Base-by-base conservation (phyloP, 257 asterid genomes). In the Rauvolfia tetraphylla region DNA sequence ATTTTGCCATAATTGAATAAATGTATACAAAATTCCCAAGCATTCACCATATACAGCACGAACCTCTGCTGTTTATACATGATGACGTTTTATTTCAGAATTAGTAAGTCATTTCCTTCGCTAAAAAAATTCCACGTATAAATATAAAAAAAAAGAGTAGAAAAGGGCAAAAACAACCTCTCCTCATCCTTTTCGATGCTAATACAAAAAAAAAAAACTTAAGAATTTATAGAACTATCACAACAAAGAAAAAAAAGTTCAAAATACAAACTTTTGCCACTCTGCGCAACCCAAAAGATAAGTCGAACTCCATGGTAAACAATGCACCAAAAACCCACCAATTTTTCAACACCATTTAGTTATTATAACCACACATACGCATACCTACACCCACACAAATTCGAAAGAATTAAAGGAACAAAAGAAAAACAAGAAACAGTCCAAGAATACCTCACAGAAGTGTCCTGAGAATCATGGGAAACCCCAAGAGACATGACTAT, bases 391-490 rank as follows among this genome's bases (percentile, higher is more conserved):
- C 13, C 53, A 41, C 4, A 38, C 27, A 39, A 20, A n/a, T 25
- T 53, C 5, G 36, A 25, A 9, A 4, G 29, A 31, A 48, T 7
- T 25, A 3, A 23, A 54, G 34, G 34, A 33, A 56, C 14, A 4
- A 38, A 36, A 38, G 29, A 46, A 71, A 63, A 65, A 4, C 6
- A 44, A 33, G 33, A 11, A 69, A 2, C 4, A 20, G 61, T 0
- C 0, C 0, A 67, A 44, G 74, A 68, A 41, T 46, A 75, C 82
- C 82, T 54, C 2, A 75, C 5, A 63, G 78, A 73, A 62, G 82
- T 41, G 31, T 18, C 27, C 18, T 15, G n/a, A 15, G 62, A 77
- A 42, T 69, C 71, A 42, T 25, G 13, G 54, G 70, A 65, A 11
- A 66, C 22, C 5, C 49, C 44, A 41, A 68, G 73, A 73, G 75